A percentile compares a stretch with the other conserved stretches of the same genome.
Evolutionary conservation across 108 stramenopile species (phyloP).

Genomic region (Cyclotella baltica): DNA sequence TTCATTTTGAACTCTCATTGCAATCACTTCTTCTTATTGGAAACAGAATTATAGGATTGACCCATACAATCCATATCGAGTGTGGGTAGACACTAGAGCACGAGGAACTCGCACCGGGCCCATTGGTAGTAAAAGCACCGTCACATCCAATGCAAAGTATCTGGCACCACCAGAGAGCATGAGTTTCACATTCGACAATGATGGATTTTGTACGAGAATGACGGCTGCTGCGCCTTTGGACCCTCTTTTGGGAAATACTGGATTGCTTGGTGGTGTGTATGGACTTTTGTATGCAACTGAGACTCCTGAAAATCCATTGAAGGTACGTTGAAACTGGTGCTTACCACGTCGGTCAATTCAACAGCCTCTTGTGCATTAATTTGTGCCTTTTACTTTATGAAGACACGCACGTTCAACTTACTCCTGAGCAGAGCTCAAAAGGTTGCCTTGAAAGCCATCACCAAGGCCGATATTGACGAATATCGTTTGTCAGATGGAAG

Average conservation of each 20-base stretch:
- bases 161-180: constrained; percentile 61
- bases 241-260: constrained; percentile 66
- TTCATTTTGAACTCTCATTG: not conserved
- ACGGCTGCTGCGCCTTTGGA: constrained; percentile 66
- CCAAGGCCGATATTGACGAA: constrained; percentile 51
- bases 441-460: constrained; percentile 44
- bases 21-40: not conserved
- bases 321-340: constrained; percentile 3
- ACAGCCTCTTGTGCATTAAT: too few relatives aligned
- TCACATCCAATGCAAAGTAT: constrained; percentile 22
- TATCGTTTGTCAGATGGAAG: constrained; percentile 26
- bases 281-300: constrained; percentile 69
- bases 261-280: constrained; percentile 64
- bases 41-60: constrained; percentile 69
- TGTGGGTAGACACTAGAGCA: constrained; percentile 66
- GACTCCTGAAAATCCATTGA: constrained; percentile 19
- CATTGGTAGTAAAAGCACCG: constrained; percentile 22
- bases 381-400: too few relatives aligned
- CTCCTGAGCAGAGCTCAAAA: constrained; percentile 53
- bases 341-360: too few relatives aligned
- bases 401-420: constrained; percentile 49
- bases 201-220: constrained; percentile 69
- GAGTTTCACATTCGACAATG: constrained; percentile 73
- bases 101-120: constrained; percentile 43
- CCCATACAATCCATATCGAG: constrained; percentile 69